Evolutionary conservation across 225 moss, liverwort and hornwort genomes (phyloP), one percentile per base, ranked within the genome.

Genomic region (Polytrichum formosum): DNA sequence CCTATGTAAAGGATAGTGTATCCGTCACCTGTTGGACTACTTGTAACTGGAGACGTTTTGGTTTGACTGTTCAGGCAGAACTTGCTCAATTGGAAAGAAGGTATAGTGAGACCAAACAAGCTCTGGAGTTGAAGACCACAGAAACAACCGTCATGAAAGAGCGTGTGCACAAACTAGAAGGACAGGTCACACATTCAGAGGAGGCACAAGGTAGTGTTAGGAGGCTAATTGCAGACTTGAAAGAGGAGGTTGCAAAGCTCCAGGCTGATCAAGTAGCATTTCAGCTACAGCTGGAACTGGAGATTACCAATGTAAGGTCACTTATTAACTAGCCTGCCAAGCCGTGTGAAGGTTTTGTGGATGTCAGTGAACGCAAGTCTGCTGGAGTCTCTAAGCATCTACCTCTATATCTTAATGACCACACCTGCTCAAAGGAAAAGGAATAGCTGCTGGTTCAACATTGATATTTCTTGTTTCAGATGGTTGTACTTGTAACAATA

Each of bases 281-380:
- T 9, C 87, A 87, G 46, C 83, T 87, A 19, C 83, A 87, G 56
- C 71, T 87, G 59, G 83, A 83, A 46, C 72, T 83, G 78, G 83
- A 81, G 23, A 74, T 67, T 31, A 65, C 74, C 76, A 83, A 79
- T 73, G 87, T 87, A 79, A 74, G 78, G 26, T 46, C 46, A 46
- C 46, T 46, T 46, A 3, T 13, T 13, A 16, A 13, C 16, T 46
- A 16, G 46, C 46, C 46, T 46, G 46, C 46, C 7, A 46, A 46
- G 46, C 46, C 3, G 16, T 46, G 46, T 46, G 46, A 46, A 35
- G 46, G 46, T 16, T 46, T 46, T 46, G 46, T 46, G 46, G 31
- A 31, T 31, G 6, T 31, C 31, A 31, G 31, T 31, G 1, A 7
- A 31, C 0, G 7, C 31, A 31, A 31, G 31, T 31, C 31, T 31